phyloP scores from a whole-genome alignment of 257 asterid genomes.

The Jacaranda copaia region DNA sequence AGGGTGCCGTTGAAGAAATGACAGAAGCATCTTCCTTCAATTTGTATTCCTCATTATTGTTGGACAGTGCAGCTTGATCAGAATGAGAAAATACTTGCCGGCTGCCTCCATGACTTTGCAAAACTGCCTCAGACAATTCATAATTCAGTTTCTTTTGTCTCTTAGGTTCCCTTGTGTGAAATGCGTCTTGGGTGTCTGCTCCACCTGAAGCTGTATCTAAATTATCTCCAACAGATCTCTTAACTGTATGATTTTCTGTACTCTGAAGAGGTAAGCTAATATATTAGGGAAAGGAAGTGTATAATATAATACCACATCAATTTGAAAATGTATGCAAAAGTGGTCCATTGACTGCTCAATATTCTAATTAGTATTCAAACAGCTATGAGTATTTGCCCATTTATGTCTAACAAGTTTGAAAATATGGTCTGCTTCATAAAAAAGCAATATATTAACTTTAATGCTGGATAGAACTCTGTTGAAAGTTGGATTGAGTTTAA shows the following conservation, averaged over 20 bases:
- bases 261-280: constrained; percentile 44
- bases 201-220: constrained; percentile 39
- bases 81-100: constrained; percentile 33
- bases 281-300: constrained; percentile 24
- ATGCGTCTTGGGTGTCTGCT: constrained; percentile 29
- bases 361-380: background rate
- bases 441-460: background rate
- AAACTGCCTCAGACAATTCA: constrained; percentile 45
- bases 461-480: background rate
- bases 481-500: too few relatives aligned
- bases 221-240: constrained; percentile 42
- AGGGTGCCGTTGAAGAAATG: constrained; percentile 39
- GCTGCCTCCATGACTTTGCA: constrained; percentile 35
- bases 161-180: constrained; percentile 62
- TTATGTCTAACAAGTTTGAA: background rate
- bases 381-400: background rate
- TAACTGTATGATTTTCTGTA: constrained; percentile 29
- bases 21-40: constrained; percentile 39
- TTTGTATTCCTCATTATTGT: constrained; percentile 43
- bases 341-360: constrained; percentile 8
- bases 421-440: background rate
- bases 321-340: constrained; percentile 15
- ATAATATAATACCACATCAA: constrained; percentile 1
- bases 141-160: constrained; percentile 68
- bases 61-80: constrained; percentile 43